Conservation (phyloP, 768 basidiomycete genomes). For the Termitomyces sp. region DNA sequence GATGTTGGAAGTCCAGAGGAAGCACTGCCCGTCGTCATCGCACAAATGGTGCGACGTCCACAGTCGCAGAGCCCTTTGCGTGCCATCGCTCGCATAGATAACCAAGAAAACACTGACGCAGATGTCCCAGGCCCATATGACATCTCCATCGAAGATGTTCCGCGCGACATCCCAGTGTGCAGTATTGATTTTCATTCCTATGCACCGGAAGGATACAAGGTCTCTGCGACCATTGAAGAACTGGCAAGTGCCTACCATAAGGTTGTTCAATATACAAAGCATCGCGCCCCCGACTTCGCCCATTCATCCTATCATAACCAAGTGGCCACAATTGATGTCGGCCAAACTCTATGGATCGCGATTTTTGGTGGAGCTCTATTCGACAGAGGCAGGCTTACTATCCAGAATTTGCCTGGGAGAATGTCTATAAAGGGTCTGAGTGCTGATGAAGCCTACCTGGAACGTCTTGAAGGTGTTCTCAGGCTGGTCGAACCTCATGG, state of each 20-base stretch:
- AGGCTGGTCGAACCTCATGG: neutral
- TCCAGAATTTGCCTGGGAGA: neutral
- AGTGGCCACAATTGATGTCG: neutral
- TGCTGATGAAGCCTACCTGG: neutral
- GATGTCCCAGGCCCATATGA: neutral
- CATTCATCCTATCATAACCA: neutral
- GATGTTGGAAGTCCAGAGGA: neutral
- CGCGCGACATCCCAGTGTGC: neutral
- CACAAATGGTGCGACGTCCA: neutral
- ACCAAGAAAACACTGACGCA: neutral
- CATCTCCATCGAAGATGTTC: neutral
- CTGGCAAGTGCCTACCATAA: neutral
- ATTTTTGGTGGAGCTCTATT: neutral
- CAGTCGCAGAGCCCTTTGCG: neutral
- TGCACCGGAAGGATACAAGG: neutral
- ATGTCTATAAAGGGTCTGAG: neutral
- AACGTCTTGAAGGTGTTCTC: neutral
- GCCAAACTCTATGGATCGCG: neutral
- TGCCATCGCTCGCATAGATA: neutral
- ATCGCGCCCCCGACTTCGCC: neutral
- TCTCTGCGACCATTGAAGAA: neutral
- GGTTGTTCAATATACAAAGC: neutral
- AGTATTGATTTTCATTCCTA: neutral
- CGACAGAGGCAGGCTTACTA: neutral
- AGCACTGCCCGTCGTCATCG: neutral